These are phyloP conservation scores for Colletotrichum tropicicola DNA, from an alignment of 2,329 filamentous ascomycete species.

Conservation along the genomic window DNA sequence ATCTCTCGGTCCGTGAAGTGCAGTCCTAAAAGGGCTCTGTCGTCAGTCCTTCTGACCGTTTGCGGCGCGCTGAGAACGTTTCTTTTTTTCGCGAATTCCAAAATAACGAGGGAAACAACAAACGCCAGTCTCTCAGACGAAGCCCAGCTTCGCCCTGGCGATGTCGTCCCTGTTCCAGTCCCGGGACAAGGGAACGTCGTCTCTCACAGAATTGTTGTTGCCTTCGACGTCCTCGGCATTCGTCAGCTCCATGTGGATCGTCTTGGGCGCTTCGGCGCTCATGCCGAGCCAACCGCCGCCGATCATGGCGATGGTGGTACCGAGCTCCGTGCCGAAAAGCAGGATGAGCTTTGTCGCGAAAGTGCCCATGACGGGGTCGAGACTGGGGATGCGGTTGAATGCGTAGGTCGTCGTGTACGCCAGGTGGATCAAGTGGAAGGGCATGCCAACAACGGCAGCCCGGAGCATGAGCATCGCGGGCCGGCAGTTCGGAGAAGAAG, in stretches of 20 bases:
- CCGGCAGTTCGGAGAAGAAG: constrained; percentile 25
- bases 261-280: constrained; percentile 2
- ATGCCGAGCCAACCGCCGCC: constrained; percentile 30
- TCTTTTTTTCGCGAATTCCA: not conserved
- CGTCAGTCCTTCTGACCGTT: constrained; percentile 8
- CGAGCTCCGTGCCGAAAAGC: constrained; percentile 32
- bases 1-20: constrained; percentile 7
- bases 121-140: constrained; percentile 1
- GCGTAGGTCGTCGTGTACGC: constrained; percentile 35
- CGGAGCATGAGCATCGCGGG: constrained; percentile 32
- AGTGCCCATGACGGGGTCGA: constrained; percentile 34
- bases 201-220: constrained; percentile 13
- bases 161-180: constrained; percentile 2
- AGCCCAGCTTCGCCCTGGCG: constrained; percentile 11
- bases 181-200: constrained; percentile 10
- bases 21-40: constrained; percentile 11
- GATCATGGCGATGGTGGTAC: constrained; percentile 12
- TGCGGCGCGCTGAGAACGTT: not conserved
- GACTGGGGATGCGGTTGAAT: constrained; percentile 28
- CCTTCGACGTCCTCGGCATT: not conserved
- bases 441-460: constrained; percentile 28
- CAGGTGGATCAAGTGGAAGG: constrained; percentile 34
- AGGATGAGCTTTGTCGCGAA: constrained; percentile 34
- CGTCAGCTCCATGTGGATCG: constrained; percentile 1
- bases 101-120: not conserved